A percentile compares a stretch with the other conserved stretches of the same genome.
Conservation (phyloP, 148 eudicot genomes). For the Rhododendron vialii region DNA sequence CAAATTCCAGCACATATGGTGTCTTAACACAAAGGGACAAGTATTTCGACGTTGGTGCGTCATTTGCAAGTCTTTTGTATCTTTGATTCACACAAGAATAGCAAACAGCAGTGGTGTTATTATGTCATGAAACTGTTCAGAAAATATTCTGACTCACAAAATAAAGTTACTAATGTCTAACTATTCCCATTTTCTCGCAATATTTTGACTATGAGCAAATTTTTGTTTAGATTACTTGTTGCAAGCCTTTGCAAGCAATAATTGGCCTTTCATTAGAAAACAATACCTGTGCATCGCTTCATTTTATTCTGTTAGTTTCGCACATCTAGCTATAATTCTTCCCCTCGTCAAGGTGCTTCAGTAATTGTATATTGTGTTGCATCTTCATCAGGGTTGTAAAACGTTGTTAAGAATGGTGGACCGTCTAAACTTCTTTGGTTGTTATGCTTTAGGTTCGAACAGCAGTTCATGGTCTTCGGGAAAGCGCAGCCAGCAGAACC, state of each 20-base stretch:
- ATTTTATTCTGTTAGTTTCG: neutral
- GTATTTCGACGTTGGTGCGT: neutral
- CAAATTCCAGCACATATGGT: neutral
- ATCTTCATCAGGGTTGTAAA: neutral
- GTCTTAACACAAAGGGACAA: neutral
- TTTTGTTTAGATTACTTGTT: neutral
- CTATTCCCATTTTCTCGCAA: neutral
- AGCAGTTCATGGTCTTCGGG: conserved; percentile 73
- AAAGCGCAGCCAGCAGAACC: conserved; percentile 68
- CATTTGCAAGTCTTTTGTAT: neutral
- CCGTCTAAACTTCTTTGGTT: neutral
- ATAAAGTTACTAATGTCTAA: neutral
- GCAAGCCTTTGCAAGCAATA: conserved; percentile 4
- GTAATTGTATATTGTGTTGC: neutral
- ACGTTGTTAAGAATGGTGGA: neutral
- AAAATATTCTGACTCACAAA: neutral
- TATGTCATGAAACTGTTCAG: neutral
- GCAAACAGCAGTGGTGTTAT: neutral
- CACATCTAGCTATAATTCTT: neutral
- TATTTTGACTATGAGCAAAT: neutral
- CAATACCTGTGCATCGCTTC: neutral
- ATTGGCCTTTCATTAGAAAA: neutral
- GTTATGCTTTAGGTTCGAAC: conserved; percentile 55
- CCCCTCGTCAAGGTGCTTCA: neutral
- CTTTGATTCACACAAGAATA: neutral